Evolutionary conservation across 345 rosid species (phyloP), one percentile per base, ranked within the genome.

Genomic region (Acer negundo): DNA sequence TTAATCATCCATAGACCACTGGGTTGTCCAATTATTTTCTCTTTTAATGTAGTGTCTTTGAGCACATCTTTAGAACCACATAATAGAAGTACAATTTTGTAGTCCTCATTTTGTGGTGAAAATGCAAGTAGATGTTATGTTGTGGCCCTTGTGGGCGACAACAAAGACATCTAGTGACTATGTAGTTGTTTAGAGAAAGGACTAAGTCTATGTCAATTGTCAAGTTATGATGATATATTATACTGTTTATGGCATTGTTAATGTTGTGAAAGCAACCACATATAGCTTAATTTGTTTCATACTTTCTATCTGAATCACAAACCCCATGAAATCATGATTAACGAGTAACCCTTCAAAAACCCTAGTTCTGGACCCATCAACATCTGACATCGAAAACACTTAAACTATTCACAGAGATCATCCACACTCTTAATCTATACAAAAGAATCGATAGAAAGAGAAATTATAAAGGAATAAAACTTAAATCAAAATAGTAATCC

Each of bases 351-450:
- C 71, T 64, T 81, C 67, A 51, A 81, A 71, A 26, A 67, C 87
- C 86, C 82, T 81, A 62, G 73, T 76, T 78, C 74, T 77, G 85
- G 97, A 90, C 86, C 90, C 86, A 88, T 90, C 92, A 92, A 86
- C 93, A 81, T 92, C 93, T 86, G 70, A 81, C 97, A 86, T 89
- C 91, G 92, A 88, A 89, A 89, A 88, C 28, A 26, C 1, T 26
- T 26, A 26, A 26, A 26, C 28, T 26, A 26, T 26, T 26, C 28
- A 26, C 1, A 26, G 28, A 26, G 28, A 2, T 26, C 28, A 26
- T 26, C 28, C 28, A 26, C 28, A 26, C 1, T 26, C 28, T 26
- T 1, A 0, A 1, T 1, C 1, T 26, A 1, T 26, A 26, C 28
- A 26, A 26, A 26, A 26, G 28, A 26, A 26, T 1, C 1, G 28